Evolutionary conservation across 2,329 filamentous ascomycete genomes (phyloP), one percentile per base, ranked within the genome.

Genomic region (Plenodomus tracheiphilus): DNA sequence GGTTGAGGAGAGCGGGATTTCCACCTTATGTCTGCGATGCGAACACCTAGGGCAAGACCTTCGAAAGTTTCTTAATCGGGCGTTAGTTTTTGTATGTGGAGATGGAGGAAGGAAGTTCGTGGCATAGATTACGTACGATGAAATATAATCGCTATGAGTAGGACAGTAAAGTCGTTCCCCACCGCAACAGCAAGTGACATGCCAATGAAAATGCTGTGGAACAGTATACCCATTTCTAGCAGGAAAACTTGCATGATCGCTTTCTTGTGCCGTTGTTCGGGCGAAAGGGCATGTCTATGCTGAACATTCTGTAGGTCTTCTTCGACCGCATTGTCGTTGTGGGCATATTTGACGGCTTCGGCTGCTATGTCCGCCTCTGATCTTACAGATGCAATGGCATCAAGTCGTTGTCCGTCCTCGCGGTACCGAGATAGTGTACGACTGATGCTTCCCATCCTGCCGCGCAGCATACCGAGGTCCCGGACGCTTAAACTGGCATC

Each of bases 41-140:
- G 87, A 37, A 88, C 88, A 6, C 91, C 91, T 4, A 96, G 82
- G 0, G 91, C 91, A 13, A 96, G 84, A 2, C 91, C 91, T 74
- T 96, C 91, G 57, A 96, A 96, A 1, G 88, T 91, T 74, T 96
- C 60, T 61, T 39, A 22, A 16, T 6, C 4, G 15, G 10, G 22
- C 22, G 22, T 25, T 10, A 25, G 22, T 19, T 22, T 54, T n/a
- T 53, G 43, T n/a, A 39, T 6, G n/a, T n/a, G n/a, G n/a, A n/a
- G n/a, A n/a, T n/a, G n/a, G n/a, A n/a, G n/a, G n/a, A n/a, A n/a
- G n/a, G n/a, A n/a, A n/a, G n/a, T n/a, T n/a, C n/a, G n/a, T n/a
- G n/a, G n/a, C n/a, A n/a, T n/a, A n/a, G n/a, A n/a, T n/a, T n/a
- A 35, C 47, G 13, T 46, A 56, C 55, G 83, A 53, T 85, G 83